Evolutionary conservation across 2,329 filamentous ascomycete species (phyloP).

Genomic region (Cladorrhinum sp.): DNA sequence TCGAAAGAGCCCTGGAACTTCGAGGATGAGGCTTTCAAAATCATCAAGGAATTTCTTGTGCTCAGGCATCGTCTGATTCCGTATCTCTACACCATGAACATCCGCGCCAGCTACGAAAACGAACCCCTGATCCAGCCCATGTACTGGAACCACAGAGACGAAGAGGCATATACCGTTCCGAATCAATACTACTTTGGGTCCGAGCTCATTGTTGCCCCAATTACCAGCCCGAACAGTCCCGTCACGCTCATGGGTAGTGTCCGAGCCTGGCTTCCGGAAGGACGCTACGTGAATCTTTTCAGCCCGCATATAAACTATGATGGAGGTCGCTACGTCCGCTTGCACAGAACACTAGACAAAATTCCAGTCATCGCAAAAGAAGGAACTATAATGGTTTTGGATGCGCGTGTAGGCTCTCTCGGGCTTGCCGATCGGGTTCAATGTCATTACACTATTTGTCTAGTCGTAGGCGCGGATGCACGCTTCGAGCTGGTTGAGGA

Average conservation of each 20-base stretch:
- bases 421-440: slow-evolving; percentile 45
- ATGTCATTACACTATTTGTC: slow-evolving; percentile 49
- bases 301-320: slow-evolving; percentile 53
- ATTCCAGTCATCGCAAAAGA: slow-evolving; percentile 54
- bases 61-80: slow-evolving; percentile 58
- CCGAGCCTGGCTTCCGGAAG: slow-evolving; percentile 55
- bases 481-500: slow-evolving; percentile 50
- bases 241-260: slow-evolving; percentile 46
- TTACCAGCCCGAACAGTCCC: slow-evolving; percentile 48
- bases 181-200: slow-evolving; percentile 61
- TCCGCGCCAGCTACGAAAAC: slow-evolving; percentile 40
- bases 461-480: slow-evolving; percentile 47
- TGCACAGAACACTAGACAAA: slow-evolving; percentile 48
- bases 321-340: slow-evolving; percentile 48
- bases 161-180: slow-evolving; percentile 51
- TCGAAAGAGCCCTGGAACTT: slow-evolving; percentile 62
- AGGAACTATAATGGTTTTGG: slow-evolving; percentile 57
- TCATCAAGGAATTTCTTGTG: slow-evolving; percentile 49
- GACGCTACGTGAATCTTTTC: slow-evolving; percentile 56
- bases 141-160: slow-evolving; percentile 57
- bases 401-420: slow-evolving; percentile 33
- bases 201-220: slow-evolving; percentile 53
- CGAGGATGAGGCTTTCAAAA: slow-evolving; percentile 41
- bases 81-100: slow-evolving; percentile 58
- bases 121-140: slow-evolving; percentile 58